Evolutionary conservation across 163 green algal genomes (phyloP).

Genomic region (Scenedesmus sp.): DNA sequence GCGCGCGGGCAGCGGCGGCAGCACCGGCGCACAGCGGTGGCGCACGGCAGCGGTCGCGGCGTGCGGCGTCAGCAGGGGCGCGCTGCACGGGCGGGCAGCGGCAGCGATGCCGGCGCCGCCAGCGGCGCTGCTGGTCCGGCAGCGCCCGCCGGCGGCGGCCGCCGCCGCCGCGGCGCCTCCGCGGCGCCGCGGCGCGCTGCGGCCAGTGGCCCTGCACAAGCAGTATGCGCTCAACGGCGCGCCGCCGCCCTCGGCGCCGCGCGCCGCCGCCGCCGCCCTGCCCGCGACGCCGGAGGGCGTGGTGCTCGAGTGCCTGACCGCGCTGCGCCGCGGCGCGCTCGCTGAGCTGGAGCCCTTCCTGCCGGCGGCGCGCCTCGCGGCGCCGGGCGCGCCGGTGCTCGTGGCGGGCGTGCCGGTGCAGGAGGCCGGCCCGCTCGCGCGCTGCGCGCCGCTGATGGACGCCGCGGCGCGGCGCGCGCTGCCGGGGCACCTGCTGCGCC

Average conservation of each 20-base stretch:
- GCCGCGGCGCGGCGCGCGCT: slow-evolving; percentile 62
- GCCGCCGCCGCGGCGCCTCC: no score
- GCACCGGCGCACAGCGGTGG: no score
- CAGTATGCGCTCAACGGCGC: not conserved
- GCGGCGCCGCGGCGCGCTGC: no score
- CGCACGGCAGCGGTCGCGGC: no score
- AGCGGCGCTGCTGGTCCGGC: no score
- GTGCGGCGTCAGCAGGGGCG: no score
- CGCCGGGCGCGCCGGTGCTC: not conserved
- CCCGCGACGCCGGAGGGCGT: slow-evolving; percentile 19
- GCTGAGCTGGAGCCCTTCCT: slow-evolving; percentile 8
- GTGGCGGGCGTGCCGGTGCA: slow-evolving; percentile 33
- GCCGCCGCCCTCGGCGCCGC: not conserved
- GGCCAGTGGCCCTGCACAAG: slow-evolving; percentile 7
- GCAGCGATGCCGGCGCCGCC: no score
- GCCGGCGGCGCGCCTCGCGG: not conserved
- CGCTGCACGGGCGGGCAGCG: no score
- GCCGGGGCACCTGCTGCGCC: slow-evolving; percentile 68
- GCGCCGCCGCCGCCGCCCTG: slow-evolving; percentile 1
- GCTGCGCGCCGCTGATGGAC: slow-evolving; percentile 44
- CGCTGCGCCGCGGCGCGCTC: not conserved
- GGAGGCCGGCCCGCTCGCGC: slow-evolving; percentile 36
- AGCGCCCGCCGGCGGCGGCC: no score
- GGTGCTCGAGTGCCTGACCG: slow-evolving; percentile 1
- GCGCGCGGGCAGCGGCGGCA: no score